Conservation (phyloP, 345 rosid genomes). For the Abelmoschus esculentus region DNA sequence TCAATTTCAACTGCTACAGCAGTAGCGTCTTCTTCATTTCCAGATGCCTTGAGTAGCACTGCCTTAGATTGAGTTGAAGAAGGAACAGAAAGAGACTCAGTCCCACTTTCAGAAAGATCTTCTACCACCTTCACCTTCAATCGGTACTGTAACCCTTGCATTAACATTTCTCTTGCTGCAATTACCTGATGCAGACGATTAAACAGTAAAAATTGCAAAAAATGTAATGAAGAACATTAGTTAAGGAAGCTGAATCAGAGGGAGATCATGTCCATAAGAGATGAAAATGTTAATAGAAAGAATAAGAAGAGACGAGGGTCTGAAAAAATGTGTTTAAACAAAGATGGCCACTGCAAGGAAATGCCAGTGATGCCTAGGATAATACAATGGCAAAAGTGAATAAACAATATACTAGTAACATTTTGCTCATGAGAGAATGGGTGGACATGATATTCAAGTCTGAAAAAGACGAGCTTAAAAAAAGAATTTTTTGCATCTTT, state of each 20-base stretch:
- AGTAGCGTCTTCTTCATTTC: conserved; percentile 28
- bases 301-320: background rate
- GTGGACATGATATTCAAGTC: background rate
- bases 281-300: background rate
- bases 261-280: background rate
- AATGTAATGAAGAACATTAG: background rate
- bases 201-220: background rate
- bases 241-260: background rate
- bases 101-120: conserved; percentile 17
- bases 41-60: conserved; percentile 31
- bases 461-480: background rate
- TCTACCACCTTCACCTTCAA: conserved; percentile 21
- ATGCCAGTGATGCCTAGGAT: background rate
- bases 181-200: conserved; percentile 40
- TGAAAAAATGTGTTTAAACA: background rate
- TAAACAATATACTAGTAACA: background rate
- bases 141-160: conserved; percentile 40
- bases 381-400: too few species aligned
- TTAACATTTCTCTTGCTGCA: conserved; percentile 76
- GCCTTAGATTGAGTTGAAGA: conserved; percentile 31
- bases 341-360: background rate
- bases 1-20: conserved; percentile 30
- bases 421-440: background rate
- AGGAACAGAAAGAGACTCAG: conserved; percentile 33
- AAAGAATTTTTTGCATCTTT: background rate